These are phyloP conservation scores for Lodderomyces orthopsilosis DNA, from an alignment of 1,139 yeast species.

Conservation along the genomic window DNA sequence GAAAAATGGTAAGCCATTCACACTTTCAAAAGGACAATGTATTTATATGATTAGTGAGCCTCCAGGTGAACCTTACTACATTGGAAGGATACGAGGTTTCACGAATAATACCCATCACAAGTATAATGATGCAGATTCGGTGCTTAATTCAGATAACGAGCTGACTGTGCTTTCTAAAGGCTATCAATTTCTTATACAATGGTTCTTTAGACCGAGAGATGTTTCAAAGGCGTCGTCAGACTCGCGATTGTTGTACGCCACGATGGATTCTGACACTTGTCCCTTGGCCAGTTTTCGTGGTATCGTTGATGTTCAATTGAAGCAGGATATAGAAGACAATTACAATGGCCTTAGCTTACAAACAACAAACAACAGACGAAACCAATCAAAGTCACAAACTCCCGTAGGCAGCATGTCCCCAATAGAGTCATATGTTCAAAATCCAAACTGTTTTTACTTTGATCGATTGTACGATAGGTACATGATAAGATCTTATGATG, in stretches of 20 bases:
- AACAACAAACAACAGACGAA: slow-evolving; percentile 3
- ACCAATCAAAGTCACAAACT: slow-evolving; percentile 2
- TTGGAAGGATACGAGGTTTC: slow-evolving; percentile 83
- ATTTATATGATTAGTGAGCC: slow-evolving; percentile 90
- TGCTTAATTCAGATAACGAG: slow-evolving; percentile 4
- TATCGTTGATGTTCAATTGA: slow-evolving; percentile 64
- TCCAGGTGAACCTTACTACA: slow-evolving; percentile 91
- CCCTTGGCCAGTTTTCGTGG: slow-evolving; percentile 80
- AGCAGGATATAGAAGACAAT: slow-evolving; percentile 57
- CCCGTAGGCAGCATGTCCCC: slow-evolving; percentile 13
- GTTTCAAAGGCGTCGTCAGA: slow-evolving; percentile 67
- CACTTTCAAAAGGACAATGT: slow-evolving; percentile 55
- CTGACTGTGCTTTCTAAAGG: slow-evolving; percentile 39
- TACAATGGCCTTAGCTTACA: slow-evolving; percentile 8
- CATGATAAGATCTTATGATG: slow-evolving; percentile 80
- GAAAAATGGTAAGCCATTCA: slow-evolving; percentile 15
- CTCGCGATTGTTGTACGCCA: slow-evolving; percentile 74
- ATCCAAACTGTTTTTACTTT: slow-evolving; percentile 77
- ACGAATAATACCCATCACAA: slow-evolving; percentile 30
- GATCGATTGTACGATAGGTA: slow-evolving; percentile 85
- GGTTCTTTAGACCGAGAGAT: slow-evolving; percentile 91
- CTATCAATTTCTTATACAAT: slow-evolving; percentile 70
- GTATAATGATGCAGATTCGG: neutral
- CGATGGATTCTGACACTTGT: slow-evolving; percentile 84
- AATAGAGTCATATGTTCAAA: slow-evolving; percentile 49